Evolutionary conservation across 1,139 yeast genomes (phyloP).

Genomic region (Taiozyma onychis): DNA sequence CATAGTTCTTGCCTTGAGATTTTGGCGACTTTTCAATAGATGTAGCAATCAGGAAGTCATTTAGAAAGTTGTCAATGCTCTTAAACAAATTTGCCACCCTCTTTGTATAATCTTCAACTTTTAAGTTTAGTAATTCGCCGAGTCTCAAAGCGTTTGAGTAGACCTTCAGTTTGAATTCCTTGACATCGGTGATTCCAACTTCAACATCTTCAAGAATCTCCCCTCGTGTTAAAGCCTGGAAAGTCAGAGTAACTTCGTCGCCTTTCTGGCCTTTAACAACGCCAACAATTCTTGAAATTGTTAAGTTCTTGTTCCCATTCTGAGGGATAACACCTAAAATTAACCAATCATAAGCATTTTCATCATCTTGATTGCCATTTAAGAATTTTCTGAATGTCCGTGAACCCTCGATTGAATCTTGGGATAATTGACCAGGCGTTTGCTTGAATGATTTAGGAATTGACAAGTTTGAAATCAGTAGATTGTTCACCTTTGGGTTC

Average conservation of each 20-base stretch:
- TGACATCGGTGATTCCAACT: constrained; percentile 23
- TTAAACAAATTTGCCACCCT: constrained; percentile 31
- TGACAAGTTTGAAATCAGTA: constrained; percentile 30
- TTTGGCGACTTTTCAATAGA: constrained; percentile 18
- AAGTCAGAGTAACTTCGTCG: constrained; percentile 40
- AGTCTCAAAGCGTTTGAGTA: constrained; percentile 20
- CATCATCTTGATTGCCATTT: constrained; percentile 20
- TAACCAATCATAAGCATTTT: constrained; percentile 30
- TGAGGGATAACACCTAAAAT: constrained; percentile 29
- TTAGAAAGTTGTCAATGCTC: constrained; percentile 38
- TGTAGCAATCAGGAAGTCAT: constrained; percentile 34
- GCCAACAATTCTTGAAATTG: constrained; percentile 46
- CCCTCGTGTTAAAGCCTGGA: constrained; percentile 53
- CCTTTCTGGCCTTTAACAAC: constrained; percentile 40
- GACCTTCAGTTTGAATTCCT: constrained; percentile 31
- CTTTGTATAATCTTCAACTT: constrained; percentile 28
- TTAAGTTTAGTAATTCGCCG: constrained; percentile 18
- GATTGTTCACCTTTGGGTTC: constrained; percentile 16
- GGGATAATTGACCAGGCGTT: constrained; percentile 29
- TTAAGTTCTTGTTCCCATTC: constrained; percentile 30
- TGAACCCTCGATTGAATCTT: constrained; percentile 20
- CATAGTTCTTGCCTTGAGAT: constrained; percentile 23
- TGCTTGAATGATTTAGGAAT: constrained; percentile 1
- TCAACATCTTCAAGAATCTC: constrained; percentile 16
- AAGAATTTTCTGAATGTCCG: constrained; percentile 21